These are phyloP conservation scores for Pueraria montana DNA, from an alignment of 306 rosid genomes.

Conservation along the genomic window DNA sequence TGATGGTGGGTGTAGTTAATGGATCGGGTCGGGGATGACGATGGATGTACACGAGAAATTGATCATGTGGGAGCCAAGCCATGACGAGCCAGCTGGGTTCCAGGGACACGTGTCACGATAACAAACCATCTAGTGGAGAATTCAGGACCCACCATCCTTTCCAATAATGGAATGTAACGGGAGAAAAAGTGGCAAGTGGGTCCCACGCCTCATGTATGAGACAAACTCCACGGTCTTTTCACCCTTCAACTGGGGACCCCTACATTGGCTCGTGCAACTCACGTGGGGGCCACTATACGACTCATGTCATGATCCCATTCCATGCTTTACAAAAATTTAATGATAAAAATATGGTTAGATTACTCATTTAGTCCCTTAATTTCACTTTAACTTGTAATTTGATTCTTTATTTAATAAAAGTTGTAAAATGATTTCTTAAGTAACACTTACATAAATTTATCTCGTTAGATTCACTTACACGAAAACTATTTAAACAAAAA, in stretches of 20 bases:
- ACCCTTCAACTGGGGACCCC: conserved; percentile 38
- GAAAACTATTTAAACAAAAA: too few species aligned
- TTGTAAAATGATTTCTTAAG: too few species aligned
- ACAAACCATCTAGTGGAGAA: neutral
- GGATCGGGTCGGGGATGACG: conserved; percentile 35
- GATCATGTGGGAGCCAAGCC: conserved; percentile 38
- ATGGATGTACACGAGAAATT: conserved; percentile 5
- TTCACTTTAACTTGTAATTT: too few species aligned
- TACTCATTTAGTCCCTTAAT: too few species aligned
- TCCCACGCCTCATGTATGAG: neutral
- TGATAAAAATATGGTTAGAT: too few species aligned
- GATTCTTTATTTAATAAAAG: too few species aligned
- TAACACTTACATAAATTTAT: too few species aligned
- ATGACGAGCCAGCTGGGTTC: neutral
- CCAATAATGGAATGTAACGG: conserved; percentile 33
- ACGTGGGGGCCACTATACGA: conserved; percentile 37
- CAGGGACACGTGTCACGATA: conserved; percentile 29
- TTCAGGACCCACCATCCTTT: neutral
- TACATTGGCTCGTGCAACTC: conserved; percentile 45
- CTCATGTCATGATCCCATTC: conserved; percentile 37
- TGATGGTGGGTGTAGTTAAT: neutral
- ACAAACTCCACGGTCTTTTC: conserved; percentile 37
- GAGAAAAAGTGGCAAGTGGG: neutral
- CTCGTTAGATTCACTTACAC: too few species aligned
- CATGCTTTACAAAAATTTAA: neutral